These are phyloP conservation scores for Dactylellina parvicollis DNA, from an alignment of 2,329 filamentous ascomycete species.

Conservation along the genomic window DNA sequence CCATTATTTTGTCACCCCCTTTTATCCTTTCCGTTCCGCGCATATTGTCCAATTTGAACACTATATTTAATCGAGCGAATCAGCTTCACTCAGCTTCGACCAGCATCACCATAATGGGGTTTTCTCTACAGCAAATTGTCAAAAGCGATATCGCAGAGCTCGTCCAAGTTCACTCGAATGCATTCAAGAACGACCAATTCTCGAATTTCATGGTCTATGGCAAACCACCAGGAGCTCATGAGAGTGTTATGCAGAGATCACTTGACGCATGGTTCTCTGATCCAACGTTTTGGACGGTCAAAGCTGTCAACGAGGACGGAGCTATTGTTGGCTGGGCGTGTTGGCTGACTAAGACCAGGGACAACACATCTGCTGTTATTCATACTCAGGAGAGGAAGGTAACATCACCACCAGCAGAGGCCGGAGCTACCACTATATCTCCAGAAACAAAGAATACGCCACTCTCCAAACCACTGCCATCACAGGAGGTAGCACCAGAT, in stretches of 20 bases:
- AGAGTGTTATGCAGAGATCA: slow-evolving; percentile 17
- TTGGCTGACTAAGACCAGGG: slow-evolving; percentile 15
- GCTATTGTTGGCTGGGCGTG: slow-evolving; percentile 18
- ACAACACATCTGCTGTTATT: not conserved
- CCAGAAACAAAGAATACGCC: no score
- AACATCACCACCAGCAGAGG: no score
- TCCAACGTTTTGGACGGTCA: slow-evolving; percentile 14
- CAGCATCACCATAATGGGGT: slow-evolving; percentile 26
- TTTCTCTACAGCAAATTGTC: slow-evolving; percentile 12
- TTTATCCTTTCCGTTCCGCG: no score
- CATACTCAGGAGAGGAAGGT: no score
- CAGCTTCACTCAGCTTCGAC: no score
- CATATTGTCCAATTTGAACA: no score
- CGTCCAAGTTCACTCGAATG: slow-evolving; percentile 13
- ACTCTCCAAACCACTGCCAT: not conserved
- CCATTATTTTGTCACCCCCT: no score
- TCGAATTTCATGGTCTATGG: slow-evolving; percentile 27
- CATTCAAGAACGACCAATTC: slow-evolving; percentile 30
- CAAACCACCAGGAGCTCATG: slow-evolving; percentile 17
- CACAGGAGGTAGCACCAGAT: slow-evolving; percentile 1
- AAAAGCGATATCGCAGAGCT: slow-evolving; percentile 19
- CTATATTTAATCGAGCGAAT: no score
- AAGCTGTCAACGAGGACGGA: slow-evolving; percentile 19
- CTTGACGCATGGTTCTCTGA: slow-evolving; percentile 21
- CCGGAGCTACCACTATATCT: no score